Evolutionary conservation across 1,284 basidiomycete species (phyloP).

Genomic region (Cutaneotrichosporon dermatis): DNA sequence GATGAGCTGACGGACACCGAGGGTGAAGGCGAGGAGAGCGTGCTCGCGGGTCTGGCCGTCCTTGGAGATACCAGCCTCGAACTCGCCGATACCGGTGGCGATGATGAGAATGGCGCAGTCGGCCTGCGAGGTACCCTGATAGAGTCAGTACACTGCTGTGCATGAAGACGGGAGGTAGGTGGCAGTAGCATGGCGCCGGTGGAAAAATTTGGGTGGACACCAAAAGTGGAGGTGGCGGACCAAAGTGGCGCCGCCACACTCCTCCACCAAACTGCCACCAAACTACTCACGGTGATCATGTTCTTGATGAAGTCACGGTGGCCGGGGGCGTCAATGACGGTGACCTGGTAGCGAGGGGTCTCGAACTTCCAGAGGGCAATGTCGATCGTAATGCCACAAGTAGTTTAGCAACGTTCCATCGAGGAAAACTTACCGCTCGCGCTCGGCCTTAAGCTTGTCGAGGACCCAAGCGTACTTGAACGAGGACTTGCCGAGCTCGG

Average conservation of each 20-base stretch:
- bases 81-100: slow-evolving; percentile 90
- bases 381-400: slow-evolving; percentile 99
- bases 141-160: not conserved
- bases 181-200: too few species aligned
- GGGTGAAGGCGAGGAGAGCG: slow-evolving; percentile 98
- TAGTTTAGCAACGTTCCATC: too few species aligned
- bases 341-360: slow-evolving; percentile 83
- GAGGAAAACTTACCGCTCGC: slow-evolving; percentile 60
- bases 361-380: slow-evolving; percentile 98
- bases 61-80: slow-evolving; percentile 99
- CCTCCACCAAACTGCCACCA: not conserved
- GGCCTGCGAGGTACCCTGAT: slow-evolving; percentile 90
- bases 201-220: too few species aligned
- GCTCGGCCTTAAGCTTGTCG: slow-evolving; percentile 97
- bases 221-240: too few species aligned
- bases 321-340: slow-evolving; percentile 87
- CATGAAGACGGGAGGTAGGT: too few species aligned
- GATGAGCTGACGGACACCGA: slow-evolving; percentile 99
- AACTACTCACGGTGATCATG: slow-evolving; percentile 74
- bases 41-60: slow-evolving; percentile 99
- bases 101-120: slow-evolving; percentile 99
- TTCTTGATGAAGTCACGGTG: slow-evolving; percentile 99
- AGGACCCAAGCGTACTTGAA: slow-evolving; percentile 99
- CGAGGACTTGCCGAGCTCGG: slow-evolving; percentile 95
- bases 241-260: not conserved